phyloP scores from a whole-genome alignment of 2,329 filamentous ascomycete genomes.

The Beauveria asiatica region DNA sequence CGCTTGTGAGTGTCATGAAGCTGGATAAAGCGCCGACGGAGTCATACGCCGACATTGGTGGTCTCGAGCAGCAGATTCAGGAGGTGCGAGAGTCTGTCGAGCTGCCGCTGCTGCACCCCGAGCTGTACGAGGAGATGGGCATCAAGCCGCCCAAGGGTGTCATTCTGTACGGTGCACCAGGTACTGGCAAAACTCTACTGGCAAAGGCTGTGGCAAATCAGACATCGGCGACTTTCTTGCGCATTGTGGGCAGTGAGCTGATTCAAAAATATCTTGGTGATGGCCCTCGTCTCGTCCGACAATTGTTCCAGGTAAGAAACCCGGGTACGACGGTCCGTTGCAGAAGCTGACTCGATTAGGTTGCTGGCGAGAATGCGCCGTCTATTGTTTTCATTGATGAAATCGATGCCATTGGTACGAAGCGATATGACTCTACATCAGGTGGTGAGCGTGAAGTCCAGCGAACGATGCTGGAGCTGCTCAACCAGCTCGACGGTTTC shows the following conservation, averaged over 20 bases:
- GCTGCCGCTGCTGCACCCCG: conserved; percentile 85
- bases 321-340: neutral
- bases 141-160: conserved; percentile 99
- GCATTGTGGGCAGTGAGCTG: conserved; percentile 92
- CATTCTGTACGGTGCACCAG: conserved; percentile 93
- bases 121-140: conserved; percentile 99
- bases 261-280: conserved; percentile 99
- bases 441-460: conserved; percentile 96
- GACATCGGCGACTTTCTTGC: conserved; percentile 95
- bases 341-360: conserved; percentile 35
- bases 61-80: conserved; percentile 89
- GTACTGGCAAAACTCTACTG: conserved; percentile 91
- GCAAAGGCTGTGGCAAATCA: conserved; percentile 98
- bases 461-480: conserved; percentile 94
- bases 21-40: conserved; percentile 97
- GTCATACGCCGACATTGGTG: conserved; percentile 97
- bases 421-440: conserved; percentile 95
- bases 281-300: conserved; percentile 85
- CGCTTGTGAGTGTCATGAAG: conserved; percentile 97
- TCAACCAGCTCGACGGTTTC: conserved; percentile 98
- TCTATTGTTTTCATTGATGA: conserved; percentile 99
- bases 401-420: conserved; percentile 97
- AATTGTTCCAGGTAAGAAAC: conserved; percentile 70
- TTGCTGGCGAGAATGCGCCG: conserved; percentile 90
- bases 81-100: conserved; percentile 97